Evolutionary conservation across 1,284 basidiomycete species (phyloP), one percentile per base, ranked within the genome.

Genomic region (Microbotryomycetes sp.): DNA sequence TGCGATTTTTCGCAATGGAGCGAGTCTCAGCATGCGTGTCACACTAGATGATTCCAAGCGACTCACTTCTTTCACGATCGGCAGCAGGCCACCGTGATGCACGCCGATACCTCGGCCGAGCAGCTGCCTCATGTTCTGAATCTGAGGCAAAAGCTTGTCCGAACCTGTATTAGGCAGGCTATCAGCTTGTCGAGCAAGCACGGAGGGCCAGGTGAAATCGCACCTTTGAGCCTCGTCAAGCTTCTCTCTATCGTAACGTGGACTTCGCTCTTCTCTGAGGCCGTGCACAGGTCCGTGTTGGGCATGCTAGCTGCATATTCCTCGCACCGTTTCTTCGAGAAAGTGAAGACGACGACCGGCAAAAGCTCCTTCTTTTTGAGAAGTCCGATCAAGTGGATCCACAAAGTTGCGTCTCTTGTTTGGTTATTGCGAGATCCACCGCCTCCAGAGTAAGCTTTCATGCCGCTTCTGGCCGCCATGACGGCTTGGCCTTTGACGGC

Each of bases 251-350:
- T 86, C 5, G 87, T 85, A 53, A 98, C 83, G 77, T 98, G 96
- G 5, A 98, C 88, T 76, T 97, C 92, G 72, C 92, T 97, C 81
- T 92, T 97, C 78, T 98, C 94, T 60, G 62, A 88, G 3, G 80
- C 84, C 4, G 84, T 85, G 70, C 87, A 92, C 31, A 99, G 79
- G 76, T 98, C 92, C 45, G 85, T 82, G 73, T 93, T 94, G 1
- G 86, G 88, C 66, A 98, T 78, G 13, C 89, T 94, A 13, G 81
- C 81, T 2, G 96, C 94, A 73, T 98, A 91, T 76, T 97, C 96
- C 77, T 98, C 94, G 73, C 96, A 99, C 56, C 85, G 81, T 75
- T 91, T 92, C 80, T 99, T 99, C 50, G 91, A 96, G 70, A 99
- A 88, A 1, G 94, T 96, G 75, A 99, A 99, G 29, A 96, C 85